Evolutionary conservation across 148 eudicot species (phyloP), one percentile per base, ranked within the genome.

Genomic region (Cornus florida): DNA sequence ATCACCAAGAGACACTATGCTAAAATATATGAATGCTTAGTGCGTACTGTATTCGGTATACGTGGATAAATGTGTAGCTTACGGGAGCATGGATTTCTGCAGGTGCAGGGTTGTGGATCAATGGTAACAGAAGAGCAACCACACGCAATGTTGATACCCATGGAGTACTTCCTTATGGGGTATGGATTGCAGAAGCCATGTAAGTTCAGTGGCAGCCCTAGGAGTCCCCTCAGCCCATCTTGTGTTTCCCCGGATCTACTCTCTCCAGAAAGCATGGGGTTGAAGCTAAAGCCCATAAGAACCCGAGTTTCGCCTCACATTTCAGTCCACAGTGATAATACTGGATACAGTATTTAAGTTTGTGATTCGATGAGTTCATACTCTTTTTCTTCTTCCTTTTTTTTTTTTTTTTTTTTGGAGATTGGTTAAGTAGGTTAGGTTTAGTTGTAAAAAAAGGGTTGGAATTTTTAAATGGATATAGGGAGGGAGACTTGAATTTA

Each of bases 51-150:
- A 43, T 43, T 43, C 8, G 1, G 48, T 43, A 53, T 11, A 53
- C 39, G 70, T 22, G 13, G 12, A 10, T 65, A 22, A 14, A 39
- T 23, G 79, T 17, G 46, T 6, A 43, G 50, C 20, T 79, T 31
- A 64, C 19, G 73, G 33, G 2, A 65, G 56, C 22, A 5, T 17
- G 6, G n/a, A 60, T 24, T 50, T 71, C 31, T 28, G 74, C 83
- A 97, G 99, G 99, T 97, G 32, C 98, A 91, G 77, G 83, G 85
- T 67, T 97, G 99, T 75, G 98, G 99, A 79, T 97, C 99, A 75
- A 86, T 97, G 95, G 98, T 97, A 74, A 97, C 98, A 48, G 95
- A 97, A 74, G 99, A 97, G 89, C 98, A 97, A 77, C 98, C 99
- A 2, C 97, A 91, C 72, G 99, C 98, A 60, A 97, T 97, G 96